These are phyloP conservation scores for Colletotrichum phormii DNA, from an alignment of 2,329 filamentous ascomycete species.

Conservation along the genomic window DNA sequence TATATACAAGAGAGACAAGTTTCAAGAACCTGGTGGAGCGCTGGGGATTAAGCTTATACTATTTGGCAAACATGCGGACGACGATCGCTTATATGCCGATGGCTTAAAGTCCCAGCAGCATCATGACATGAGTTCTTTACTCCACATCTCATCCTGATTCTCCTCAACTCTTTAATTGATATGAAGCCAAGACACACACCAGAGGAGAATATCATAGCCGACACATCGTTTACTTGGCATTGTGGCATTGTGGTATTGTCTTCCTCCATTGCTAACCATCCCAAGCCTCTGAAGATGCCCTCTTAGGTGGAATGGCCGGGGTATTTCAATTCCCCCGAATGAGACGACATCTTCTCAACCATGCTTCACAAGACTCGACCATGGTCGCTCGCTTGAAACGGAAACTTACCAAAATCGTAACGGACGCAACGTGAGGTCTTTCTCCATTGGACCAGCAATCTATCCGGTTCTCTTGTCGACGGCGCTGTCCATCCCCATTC, in stretches of 20 bases:
- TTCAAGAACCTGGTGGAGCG: not conserved
- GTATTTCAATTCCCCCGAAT: constrained; percentile 17
- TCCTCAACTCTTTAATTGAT: not conserved
- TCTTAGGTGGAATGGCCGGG: constrained; percentile 1
- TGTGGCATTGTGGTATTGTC: not conserved
- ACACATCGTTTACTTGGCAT: not conserved
- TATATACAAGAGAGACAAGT: not conserved
- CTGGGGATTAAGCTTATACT: not conserved
- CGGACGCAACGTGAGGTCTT: not conserved
- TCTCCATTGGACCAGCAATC: constrained; percentile 25
- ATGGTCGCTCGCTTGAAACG: not conserved
- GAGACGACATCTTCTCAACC: not conserved
- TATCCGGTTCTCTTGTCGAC: not conserved
- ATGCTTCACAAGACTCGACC: not conserved
- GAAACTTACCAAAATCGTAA: not conserved
- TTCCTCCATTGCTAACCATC: not conserved
- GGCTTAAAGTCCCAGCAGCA: not conserved
- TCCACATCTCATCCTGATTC: not conserved
- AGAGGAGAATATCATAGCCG: not conserved
- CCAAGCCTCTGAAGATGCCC: not conserved
- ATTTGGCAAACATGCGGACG: not conserved
- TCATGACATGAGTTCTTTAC: not conserved
- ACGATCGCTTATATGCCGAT: constrained; percentile 5
- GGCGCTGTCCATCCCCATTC: constrained; percentile 1
- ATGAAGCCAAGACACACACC: constrained; percentile 5